Conservation (phyloP, 108 stramenopile species). For the Skeletonema menzelii region DNA sequence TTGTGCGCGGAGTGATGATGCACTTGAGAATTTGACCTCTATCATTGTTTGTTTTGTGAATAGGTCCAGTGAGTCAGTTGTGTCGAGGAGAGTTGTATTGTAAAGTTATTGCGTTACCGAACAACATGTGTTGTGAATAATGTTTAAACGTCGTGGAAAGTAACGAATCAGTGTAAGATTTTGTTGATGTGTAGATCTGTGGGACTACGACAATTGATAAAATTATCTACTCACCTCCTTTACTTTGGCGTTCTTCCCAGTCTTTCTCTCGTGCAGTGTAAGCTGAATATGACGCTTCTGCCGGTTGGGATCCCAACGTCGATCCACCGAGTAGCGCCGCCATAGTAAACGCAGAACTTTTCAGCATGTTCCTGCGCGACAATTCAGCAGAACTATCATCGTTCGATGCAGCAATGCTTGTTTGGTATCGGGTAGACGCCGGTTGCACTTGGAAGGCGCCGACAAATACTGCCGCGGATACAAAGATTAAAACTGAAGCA, state of each 20-base stretch:
- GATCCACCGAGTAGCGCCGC: conserved; percentile 33
- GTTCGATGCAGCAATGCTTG: background rate
- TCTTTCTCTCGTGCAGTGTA: conserved; percentile 78
- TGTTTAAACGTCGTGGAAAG: background rate
- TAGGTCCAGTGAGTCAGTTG: background rate
- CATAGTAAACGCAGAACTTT: conserved; percentile 17
- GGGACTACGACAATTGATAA: background rate
- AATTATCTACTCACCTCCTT: conserved; percentile 48
- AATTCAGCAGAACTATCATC: background rate
- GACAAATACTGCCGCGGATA: background rate
- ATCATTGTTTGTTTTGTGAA: background rate
- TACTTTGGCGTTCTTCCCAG: conserved; percentile 66
- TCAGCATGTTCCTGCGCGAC: conserved; percentile 22
- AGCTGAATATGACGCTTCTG: conserved; percentile 63
- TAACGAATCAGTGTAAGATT: background rate
- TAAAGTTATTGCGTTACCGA: background rate
- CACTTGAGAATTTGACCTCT: conserved; percentile 63
- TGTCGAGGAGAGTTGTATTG: background rate
- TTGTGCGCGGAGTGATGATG: conserved; percentile 62
- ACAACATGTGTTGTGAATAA: background rate
- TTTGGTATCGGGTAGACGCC: conserved; percentile 1
- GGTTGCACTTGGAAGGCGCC: conserved; percentile 23
- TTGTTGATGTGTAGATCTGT: background rate
- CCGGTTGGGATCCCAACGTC: conserved; percentile 16
- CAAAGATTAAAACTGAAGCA: background rate